phyloP scores from a whole-genome alignment of 176 grass and related monocot genomes.

The Saccharum spontaneum region DNA sequence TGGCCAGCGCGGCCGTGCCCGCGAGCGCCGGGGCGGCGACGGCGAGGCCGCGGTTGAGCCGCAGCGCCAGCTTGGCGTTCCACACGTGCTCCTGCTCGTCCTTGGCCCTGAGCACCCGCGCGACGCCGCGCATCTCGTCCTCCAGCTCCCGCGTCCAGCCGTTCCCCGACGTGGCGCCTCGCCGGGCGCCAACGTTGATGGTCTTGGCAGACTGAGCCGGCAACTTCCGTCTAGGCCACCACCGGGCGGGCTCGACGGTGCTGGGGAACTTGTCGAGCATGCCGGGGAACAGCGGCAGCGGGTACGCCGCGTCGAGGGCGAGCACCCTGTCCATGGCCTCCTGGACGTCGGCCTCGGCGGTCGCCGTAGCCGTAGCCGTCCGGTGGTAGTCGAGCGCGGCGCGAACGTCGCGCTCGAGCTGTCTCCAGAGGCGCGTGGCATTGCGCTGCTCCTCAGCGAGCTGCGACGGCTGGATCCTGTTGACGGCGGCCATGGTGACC shows the following conservation, averaged over 20 bases:
- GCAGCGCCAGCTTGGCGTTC: constrained; percentile 15
- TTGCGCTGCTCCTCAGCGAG: constrained; percentile 75
- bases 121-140: constrained; percentile 50
- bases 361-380: neutral
- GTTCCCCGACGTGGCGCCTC: neutral
- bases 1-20: constrained; percentile 26
- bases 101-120: constrained; percentile 45
- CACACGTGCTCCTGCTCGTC: constrained; percentile 44
- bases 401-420: constrained; percentile 47
- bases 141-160: constrained; percentile 60
- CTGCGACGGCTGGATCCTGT: constrained; percentile 70
- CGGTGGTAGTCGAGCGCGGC: neutral
- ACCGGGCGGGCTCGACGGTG: constrained; percentile 39
- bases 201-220: neutral
- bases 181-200: neutral
- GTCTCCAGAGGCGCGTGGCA: constrained; percentile 44
- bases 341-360: neutral
- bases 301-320: constrained; percentile 59
- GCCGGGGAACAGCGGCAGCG: constrained; percentile 36
- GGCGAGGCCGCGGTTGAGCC: constrained; percentile 35
- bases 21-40: constrained; percentile 31
- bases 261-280: constrained; percentile 70
- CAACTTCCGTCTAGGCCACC: constrained; percentile 46
- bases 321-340: constrained; percentile 34
- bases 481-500: constrained; percentile 38